phyloP scores from a whole-genome alignment of 2,329 filamentous ascomycete species.

The Fusarium praegraminearum region DNA sequence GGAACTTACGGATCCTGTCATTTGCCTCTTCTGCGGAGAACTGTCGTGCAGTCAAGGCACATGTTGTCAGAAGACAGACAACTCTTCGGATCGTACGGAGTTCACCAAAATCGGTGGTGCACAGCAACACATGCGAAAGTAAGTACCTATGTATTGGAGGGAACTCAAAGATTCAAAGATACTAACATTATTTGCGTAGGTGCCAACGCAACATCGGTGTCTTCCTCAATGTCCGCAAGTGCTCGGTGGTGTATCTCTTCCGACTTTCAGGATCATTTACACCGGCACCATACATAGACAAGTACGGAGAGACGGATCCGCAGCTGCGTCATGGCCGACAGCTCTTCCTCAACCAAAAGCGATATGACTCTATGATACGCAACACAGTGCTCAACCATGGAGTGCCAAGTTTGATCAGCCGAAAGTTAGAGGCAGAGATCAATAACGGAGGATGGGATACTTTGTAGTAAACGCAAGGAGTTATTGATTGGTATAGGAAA shows the following conservation, averaged over 20 bases:
- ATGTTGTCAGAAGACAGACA: conserved; percentile 81
- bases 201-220: conserved; percentile 92
- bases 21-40: conserved; percentile 96
- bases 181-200: conserved; percentile 59
- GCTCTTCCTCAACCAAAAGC: conserved; percentile 90
- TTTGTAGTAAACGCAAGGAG: conserved; percentile 41
- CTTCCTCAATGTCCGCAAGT: conserved; percentile 97
- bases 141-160: conserved; percentile 54
- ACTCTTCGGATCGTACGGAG: conserved; percentile 56
- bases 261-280: conserved; percentile 84
- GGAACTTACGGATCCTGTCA: conserved; percentile 88
- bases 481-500: conserved; percentile 6
- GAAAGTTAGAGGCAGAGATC: conserved; percentile 92
- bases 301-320: conserved; percentile 95
- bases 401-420: conserved; percentile 87
- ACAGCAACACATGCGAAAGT: conserved; percentile 90
- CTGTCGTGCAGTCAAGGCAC: conserved; percentile 95
- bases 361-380: conserved; percentile 89
- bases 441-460: conserved; percentile 99
- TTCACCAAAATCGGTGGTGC: conserved; percentile 77
- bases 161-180: conserved; percentile 1
- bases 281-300: conserved; percentile 92
- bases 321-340: conserved; percentile 88
- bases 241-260: conserved; percentile 89
- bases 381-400: conserved; percentile 89